A percentile compares a stretch with the other conserved stretches of the same genome.
Evolutionary conservation across 495 filamentous ascomycete genomes (phyloP).

Genomic region (Aspergillus panamensis): DNA sequence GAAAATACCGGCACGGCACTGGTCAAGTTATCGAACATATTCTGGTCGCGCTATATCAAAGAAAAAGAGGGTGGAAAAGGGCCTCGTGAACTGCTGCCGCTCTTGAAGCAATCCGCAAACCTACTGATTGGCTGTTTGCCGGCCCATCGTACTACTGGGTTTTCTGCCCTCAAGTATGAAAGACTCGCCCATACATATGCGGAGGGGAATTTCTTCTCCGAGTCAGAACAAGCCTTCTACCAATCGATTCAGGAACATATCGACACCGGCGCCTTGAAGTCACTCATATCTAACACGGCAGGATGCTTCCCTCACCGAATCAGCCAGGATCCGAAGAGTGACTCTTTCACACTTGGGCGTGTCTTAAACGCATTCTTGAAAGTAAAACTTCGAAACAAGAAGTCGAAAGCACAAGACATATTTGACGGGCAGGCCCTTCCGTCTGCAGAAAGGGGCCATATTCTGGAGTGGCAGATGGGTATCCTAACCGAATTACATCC

Average conservation of each 20-base stretch:
- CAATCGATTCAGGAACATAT: conserved; percentile 48
- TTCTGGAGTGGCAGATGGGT: conserved; percentile 57
- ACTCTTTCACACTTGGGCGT: conserved; percentile 44
- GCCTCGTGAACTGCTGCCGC: conserved; percentile 35
- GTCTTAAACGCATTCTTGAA: conserved; percentile 47
- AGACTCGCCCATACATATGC: conserved; percentile 47
- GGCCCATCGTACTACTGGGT: conserved; percentile 43
- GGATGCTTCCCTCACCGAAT: conserved; percentile 24
- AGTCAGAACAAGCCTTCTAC: conserved; percentile 40
- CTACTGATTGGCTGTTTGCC: conserved; percentile 38
- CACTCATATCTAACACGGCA: conserved; percentile 29
- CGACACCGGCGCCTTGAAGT: conserved; percentile 38
- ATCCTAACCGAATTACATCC: conserved; percentile 34
- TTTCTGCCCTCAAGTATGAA: conserved; percentile 53
- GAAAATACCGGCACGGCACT: conserved; percentile 30
- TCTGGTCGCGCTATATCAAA: conserved; percentile 62
- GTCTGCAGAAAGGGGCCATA: conserved; percentile 36
- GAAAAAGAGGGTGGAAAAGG: conserved; percentile 41
- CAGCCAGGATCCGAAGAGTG: conserved; percentile 36
- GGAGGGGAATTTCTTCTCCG: conserved; percentile 31
- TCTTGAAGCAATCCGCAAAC: conserved; percentile 49
- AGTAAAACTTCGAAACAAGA: conserved; percentile 37
- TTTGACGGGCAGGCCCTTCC: conserved; percentile 44
- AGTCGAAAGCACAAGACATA: conserved; percentile 23
- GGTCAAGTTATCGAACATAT: conserved; percentile 70